phyloP scores from a whole-genome alignment of 2,329 filamentous ascomycete species.

The Colletotrichum somersetense region DNA sequence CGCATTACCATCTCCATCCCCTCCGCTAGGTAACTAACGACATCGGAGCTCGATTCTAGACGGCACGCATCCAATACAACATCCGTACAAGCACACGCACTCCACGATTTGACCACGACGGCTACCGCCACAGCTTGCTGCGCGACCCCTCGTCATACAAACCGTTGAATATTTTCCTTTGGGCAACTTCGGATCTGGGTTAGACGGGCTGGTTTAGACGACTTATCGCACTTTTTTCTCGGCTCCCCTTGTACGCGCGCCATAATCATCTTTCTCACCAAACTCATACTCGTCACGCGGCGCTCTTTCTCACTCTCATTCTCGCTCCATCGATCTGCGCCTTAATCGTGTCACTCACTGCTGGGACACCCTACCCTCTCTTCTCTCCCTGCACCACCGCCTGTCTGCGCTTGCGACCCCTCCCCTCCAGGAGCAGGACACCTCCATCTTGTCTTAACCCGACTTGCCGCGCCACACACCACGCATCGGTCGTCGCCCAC shows the following conservation, averaged over 20 bases:
- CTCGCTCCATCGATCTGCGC: slow-evolving; percentile 3
- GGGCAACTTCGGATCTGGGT: slow-evolving; percentile 48
- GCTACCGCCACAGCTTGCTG: slow-evolving; percentile 27
- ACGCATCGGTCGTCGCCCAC: slow-evolving; percentile 1
- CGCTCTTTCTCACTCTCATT: neutral
- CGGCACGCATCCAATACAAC: slow-evolving; percentile 31
- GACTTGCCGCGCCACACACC: neutral
- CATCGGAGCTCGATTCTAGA: slow-evolving; percentile 28
- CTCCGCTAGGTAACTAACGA: slow-evolving; percentile 40
- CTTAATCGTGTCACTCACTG: slow-evolving; percentile 12
- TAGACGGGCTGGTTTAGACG: slow-evolving; percentile 59
- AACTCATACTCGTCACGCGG: slow-evolving; percentile 20
- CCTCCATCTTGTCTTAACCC: slow-evolving; percentile 9
- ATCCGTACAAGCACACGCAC: slow-evolving; percentile 21
- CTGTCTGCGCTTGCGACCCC: slow-evolving; percentile 15
- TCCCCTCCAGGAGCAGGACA: neutral
- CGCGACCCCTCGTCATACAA: slow-evolving; percentile 35
- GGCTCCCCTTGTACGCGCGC: slow-evolving; percentile 36
- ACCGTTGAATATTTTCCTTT: slow-evolving; percentile 47
- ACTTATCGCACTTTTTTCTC: slow-evolving; percentile 37
- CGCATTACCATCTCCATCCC: slow-evolving; percentile 41
- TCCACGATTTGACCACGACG: slow-evolving; percentile 14
- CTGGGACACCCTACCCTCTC: neutral
- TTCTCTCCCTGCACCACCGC: slow-evolving; percentile 3
- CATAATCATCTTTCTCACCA: slow-evolving; percentile 39